These are phyloP conservation scores for Teratosphaeria zuluensis DNA, from an alignment of 2,329 filamentous ascomycete genomes.

Conservation along the genomic window DNA sequence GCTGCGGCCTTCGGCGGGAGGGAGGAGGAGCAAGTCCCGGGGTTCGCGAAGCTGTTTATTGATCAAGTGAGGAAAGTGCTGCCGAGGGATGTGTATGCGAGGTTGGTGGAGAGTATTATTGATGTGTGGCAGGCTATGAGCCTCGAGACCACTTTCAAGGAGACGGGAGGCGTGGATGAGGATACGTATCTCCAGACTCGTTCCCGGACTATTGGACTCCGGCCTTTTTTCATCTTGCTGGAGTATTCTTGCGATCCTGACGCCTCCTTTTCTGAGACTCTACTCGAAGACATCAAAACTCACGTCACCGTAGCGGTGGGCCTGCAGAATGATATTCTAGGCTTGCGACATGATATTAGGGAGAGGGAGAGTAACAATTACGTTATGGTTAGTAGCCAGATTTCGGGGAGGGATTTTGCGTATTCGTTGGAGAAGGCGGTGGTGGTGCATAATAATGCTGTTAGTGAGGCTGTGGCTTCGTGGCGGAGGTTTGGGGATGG, in stretches of 20 bases:
- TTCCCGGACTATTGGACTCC: not conserved
- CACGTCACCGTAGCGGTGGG: not conserved
- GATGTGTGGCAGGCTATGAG: not conserved
- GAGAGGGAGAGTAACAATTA: not conserved
- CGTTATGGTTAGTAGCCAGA: not conserved
- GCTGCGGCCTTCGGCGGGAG: not conserved
- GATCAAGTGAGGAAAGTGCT: not conserved
- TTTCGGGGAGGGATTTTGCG: not conserved
- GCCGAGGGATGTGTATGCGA: not conserved
- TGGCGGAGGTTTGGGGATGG: not conserved
- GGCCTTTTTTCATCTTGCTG: conserved; percentile 1
- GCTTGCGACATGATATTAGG: not conserved
- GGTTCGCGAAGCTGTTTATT: conserved; percentile 1
- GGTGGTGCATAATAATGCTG: not conserved
- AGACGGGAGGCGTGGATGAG: not conserved
- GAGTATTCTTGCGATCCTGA: not conserved
- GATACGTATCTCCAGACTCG: not conserved
- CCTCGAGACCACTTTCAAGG: not conserved
- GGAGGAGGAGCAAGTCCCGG: not conserved
- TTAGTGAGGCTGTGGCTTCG: not conserved
- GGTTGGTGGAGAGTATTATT: not conserved
- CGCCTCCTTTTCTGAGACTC: too few relatives aligned
- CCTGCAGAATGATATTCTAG: not conserved
- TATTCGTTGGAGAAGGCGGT: not conserved
- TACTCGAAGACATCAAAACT: not conserved